Conservation (phyloP, 352 stramenopile species). For the Globisporangium middletonii region DNA sequence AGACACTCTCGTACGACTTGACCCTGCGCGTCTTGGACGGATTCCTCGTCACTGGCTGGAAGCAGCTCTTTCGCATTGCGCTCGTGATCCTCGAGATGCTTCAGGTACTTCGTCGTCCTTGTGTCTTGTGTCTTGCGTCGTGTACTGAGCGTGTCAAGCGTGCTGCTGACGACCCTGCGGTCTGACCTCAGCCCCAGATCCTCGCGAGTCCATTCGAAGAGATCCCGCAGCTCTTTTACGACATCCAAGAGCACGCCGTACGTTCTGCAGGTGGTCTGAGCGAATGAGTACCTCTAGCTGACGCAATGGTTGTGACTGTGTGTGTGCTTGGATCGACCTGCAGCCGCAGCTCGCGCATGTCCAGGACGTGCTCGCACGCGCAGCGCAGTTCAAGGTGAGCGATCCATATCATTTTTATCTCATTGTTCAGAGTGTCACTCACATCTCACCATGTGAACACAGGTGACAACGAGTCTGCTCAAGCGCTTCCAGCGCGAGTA, state of each 20-base stretch:
- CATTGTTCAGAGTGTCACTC: too few relatives aligned
- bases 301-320: neutral
- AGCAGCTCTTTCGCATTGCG: slow-evolving; percentile 58
- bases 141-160: too few relatives aligned
- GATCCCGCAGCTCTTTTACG: slow-evolving; percentile 72
- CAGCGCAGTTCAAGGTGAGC: slow-evolving; percentile 7
- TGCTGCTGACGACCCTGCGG: neutral
- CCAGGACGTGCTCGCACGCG: neutral
- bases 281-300: too few relatives aligned
- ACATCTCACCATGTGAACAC: neutral
- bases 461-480: slow-evolving; percentile 29
- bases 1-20: slow-evolving; percentile 53
- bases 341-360: slow-evolving; percentile 4
- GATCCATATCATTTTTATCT: too few relatives aligned
- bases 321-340: neutral
- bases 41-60: slow-evolving; percentile 70
- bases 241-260: slow-evolving; percentile 57
- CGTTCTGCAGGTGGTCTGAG: too few relatives aligned
- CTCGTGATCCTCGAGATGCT: slow-evolving; percentile 50
- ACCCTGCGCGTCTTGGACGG: slow-evolving; percentile 57
- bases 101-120: slow-evolving; percentile 19
- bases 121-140: neutral
- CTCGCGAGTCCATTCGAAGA: slow-evolving; percentile 60
- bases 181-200: slow-evolving; percentile 29
- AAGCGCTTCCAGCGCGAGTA: slow-evolving; percentile 25